phyloP scores from a whole-genome alignment of 169 alveolate genomes.

The Cryptosporidium bovis region DNA sequence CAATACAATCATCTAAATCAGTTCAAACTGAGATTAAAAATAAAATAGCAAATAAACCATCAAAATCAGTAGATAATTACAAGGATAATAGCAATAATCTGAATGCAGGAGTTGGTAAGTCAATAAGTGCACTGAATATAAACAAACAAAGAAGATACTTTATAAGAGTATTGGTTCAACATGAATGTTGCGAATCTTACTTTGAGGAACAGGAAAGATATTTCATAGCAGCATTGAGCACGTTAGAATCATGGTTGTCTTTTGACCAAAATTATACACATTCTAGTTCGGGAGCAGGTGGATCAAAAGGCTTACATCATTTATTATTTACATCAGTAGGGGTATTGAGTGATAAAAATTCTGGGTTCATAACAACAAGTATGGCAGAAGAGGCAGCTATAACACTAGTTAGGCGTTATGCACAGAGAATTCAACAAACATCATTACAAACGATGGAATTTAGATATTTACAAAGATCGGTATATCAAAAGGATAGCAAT shows the following conservation, averaged over 20 bases:
- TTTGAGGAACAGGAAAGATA: constrained; percentile 60
- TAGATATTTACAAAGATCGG: constrained; percentile 75
- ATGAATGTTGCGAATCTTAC: constrained; percentile 56
- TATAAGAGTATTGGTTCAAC: constrained; percentile 42
- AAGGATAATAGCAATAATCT: not conserved
- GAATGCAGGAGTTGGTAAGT: not conserved
- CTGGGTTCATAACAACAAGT: constrained; percentile 53
- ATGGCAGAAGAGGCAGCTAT: constrained; percentile 78
- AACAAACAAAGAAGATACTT: constrained; percentile 47
- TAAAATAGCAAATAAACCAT: not conserved
- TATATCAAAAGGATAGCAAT: constrained; percentile 65
- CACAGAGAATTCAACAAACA: constrained; percentile 74
- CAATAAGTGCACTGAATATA: constrained; percentile 7
- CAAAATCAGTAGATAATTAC: constrained; percentile 2
- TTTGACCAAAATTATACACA: constrained; percentile 51
- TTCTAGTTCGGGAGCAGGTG: constrained; percentile 3
- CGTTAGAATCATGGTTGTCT: constrained; percentile 56
- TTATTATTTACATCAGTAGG: constrained; percentile 52
- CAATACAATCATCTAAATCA: not conserved
- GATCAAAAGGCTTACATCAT: constrained; percentile 20
- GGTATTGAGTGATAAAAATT: constrained; percentile 34
- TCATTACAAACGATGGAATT: constrained; percentile 72
- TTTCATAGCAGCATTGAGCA: constrained; percentile 53
- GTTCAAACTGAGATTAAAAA: not conserved
- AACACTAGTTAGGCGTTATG: constrained; percentile 69